Percentiles rank a stretch among this genome's conserved stretches.
Conservation (phyloP, 768 basidiomycete genomes). For the Suillus luteus region DNA sequence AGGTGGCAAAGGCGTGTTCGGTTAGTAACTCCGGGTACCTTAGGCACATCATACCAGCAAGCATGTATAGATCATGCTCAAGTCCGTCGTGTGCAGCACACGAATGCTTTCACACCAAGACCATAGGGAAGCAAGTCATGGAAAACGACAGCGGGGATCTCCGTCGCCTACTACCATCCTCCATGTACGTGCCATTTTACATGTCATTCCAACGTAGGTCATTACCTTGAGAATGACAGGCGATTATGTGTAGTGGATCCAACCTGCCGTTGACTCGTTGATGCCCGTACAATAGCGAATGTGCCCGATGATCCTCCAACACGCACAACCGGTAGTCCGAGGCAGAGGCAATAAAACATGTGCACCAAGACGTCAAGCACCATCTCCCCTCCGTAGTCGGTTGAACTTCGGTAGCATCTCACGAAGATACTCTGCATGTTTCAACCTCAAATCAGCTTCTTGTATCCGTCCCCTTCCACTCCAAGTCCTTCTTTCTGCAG, state of each 20-base stretch:
- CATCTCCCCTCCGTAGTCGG: conserved; percentile 45
- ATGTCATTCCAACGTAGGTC: neutral
- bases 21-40: conserved; percentile 8
- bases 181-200: neutral
- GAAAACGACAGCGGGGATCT: neutral
- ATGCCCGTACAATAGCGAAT: neutral
- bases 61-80: neutral
- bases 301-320: neutral
- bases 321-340: neutral
- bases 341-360: neutral
- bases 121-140: neutral
- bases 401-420: conserved; percentile 94
- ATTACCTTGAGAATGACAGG: neutral
- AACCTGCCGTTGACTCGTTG: neutral
- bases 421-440: conserved; percentile 88
- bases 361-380: conserved; percentile 1
- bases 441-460: conserved; percentile 78
- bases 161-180: neutral
- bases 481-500: conserved; percentile 76
- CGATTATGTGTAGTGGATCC: conserved; percentile 1
- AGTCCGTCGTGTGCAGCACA: neutral
- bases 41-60: neutral
- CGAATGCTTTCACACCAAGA: neutral
- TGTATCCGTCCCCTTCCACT: conserved; percentile 83
- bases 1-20: conserved; percentile 36